phyloP scores from a whole-genome alignment of 2,329 filamentous ascomycete species.

The Piedraia hortae region DNA sequence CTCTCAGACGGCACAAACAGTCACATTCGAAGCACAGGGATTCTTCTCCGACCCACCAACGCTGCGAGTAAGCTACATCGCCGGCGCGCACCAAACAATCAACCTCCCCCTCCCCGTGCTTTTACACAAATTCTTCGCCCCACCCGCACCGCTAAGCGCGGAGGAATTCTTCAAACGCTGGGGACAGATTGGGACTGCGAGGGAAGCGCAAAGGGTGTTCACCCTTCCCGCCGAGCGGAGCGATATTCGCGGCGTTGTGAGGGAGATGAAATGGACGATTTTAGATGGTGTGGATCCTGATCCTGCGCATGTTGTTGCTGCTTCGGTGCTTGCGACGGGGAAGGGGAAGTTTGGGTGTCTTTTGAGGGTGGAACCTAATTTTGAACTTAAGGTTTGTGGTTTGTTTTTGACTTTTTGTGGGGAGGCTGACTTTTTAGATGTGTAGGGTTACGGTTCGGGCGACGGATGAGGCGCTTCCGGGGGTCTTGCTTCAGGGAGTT shows the following conservation, averaged over 20 bases:
- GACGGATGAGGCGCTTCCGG: slow-evolving; percentile 70
- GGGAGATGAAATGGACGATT: slow-evolving; percentile 80
- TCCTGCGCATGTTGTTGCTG: slow-evolving; percentile 74
- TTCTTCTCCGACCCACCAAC: slow-evolving; percentile 69
- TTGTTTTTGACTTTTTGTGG: slow-evolving; percentile 1
- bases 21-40: slow-evolving; percentile 71
- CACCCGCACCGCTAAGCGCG: slow-evolving; percentile 51
- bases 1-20: slow-evolving; percentile 67
- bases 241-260: slow-evolving; percentile 48
- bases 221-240: no score
- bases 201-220: slow-evolving; percentile 76
- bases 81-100: slow-evolving; percentile 72
- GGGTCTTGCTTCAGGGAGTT: slow-evolving; percentile 59
- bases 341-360: slow-evolving; percentile 85
- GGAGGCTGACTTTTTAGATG: slow-evolving; percentile 34
- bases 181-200: slow-evolving; percentile 83
- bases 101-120: slow-evolving; percentile 73
- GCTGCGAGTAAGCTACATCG: slow-evolving; percentile 78
- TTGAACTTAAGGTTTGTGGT: slow-evolving; percentile 57
- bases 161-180: slow-evolving; percentile 98
- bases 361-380: slow-evolving; percentile 82
- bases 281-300: slow-evolving; percentile 75
- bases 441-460: slow-evolving; percentile 80
- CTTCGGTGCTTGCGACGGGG: slow-evolving; percentile 60
- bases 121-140: slow-evolving; percentile 92